Conservation (phyloP, 1,284 basidiomycete genomes). For the Pseudozyma pruni region DNA sequence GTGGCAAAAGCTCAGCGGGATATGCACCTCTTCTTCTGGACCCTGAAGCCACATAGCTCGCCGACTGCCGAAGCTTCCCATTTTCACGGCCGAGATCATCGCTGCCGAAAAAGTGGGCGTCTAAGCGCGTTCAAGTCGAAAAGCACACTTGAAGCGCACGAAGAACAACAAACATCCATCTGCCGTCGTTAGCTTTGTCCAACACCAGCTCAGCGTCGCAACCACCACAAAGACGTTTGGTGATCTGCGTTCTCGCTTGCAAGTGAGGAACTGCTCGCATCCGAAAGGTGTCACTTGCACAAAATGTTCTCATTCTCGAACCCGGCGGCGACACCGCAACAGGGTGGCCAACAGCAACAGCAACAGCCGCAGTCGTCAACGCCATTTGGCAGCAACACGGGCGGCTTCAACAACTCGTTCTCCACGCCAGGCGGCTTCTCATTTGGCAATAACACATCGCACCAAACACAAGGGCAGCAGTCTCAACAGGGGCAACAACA, state of each 20-base stretch:
- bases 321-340: constrained; percentile 27
- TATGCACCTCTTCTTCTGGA: constrained; percentile 2
- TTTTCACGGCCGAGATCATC: constrained; percentile 13
- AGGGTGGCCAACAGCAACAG: constrained; percentile 23
- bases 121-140: constrained; percentile 16
- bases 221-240: neutral
- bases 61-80: neutral
- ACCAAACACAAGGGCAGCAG: constrained; percentile 16
- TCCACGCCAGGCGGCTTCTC: constrained; percentile 38
- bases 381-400: constrained; percentile 22
- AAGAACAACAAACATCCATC: constrained; percentile 26
- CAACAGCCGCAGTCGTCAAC: constrained; percentile 35
- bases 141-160: neutral
- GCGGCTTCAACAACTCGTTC: constrained; percentile 32
- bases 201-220: neutral
- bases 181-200: too few relatives aligned
- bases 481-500: constrained; percentile 16
- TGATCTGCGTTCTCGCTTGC: too few relatives aligned
- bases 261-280: too few relatives aligned
- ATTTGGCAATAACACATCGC: constrained; percentile 21
- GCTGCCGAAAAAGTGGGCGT: neutral
- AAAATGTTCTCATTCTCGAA: constrained; percentile 43
- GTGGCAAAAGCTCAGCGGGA: neutral
- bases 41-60: constrained; percentile 1
- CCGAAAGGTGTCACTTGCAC: neutral